phyloP scores from a whole-genome alignment of 768 basidiomycete species.

The Podaxis sp. region DNA sequence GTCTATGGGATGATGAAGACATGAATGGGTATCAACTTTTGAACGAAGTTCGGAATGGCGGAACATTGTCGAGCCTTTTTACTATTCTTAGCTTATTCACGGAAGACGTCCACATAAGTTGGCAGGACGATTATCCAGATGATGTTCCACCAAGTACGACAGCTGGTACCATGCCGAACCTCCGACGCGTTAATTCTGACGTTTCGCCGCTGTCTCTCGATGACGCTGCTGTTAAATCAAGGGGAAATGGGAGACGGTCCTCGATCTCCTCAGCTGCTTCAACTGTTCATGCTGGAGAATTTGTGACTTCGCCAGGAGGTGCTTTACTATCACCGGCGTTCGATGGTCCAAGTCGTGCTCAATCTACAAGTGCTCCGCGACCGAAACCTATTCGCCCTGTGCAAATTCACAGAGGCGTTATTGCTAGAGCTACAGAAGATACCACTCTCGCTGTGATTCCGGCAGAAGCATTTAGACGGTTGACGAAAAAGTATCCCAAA shows the following conservation, averaged over 20 bases:
- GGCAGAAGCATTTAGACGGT: conserved; percentile 90
- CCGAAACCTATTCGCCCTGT: conserved; percentile 24
- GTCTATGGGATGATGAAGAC: conserved; percentile 78
- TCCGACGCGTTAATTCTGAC: conserved; percentile 56
- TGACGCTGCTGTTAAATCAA: conserved; percentile 19
- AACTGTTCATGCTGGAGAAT: conserved; percentile 55
- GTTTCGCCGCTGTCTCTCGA: conserved; percentile 60
- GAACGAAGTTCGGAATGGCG: conserved; percentile 95
- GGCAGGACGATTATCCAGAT: conserved; percentile 67
- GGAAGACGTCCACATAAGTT: conserved; percentile 88
- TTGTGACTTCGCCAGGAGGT: conserved; percentile 23
- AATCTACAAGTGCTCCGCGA: conserved; percentile 25
- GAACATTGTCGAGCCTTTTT: conserved; percentile 93
- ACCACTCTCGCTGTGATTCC: conserved; percentile 98
- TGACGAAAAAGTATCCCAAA: conserved; percentile 97
- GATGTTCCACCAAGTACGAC: conserved; percentile 24
- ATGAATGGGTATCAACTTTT: conserved; percentile 96
- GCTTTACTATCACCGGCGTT: conserved; percentile 10
- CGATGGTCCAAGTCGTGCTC: conserved; percentile 13
- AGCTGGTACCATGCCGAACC: conserved; percentile 24
- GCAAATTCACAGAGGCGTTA: conserved; percentile 63
- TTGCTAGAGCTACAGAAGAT: conserved; percentile 93
- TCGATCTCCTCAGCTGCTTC: conserved; percentile 71
- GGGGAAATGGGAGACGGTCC: conserved; percentile 40
- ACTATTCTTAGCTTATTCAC: conserved; percentile 97